phyloP scores from a whole-genome alignment of 225 moss, liverwort and hornwort species.

The Pseudoscleropodium purum region DNA sequence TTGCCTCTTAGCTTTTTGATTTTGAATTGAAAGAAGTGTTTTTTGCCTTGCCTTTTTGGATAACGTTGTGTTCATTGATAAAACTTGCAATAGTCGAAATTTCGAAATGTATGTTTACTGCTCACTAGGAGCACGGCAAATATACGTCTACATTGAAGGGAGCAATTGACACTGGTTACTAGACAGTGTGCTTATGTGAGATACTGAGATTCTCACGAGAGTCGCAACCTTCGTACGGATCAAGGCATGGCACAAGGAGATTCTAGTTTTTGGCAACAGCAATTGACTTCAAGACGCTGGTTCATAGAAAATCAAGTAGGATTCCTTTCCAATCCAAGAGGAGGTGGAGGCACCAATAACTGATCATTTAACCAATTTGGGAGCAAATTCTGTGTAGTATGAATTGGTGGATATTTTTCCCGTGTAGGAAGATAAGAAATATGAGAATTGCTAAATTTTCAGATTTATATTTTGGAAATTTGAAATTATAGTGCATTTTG shows the following conservation, averaged over 20 bases:
- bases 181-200: not conserved
- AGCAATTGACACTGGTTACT: not conserved
- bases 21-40: not conserved
- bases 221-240: not conserved
- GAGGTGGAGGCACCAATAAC: too few species aligned
- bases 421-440: too few species aligned
- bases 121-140: not conserved
- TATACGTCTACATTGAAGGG: not conserved
- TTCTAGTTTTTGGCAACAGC: not conserved
- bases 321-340: not conserved
- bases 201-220: not conserved
- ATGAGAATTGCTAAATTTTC: too few species aligned
- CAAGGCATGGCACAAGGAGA: not conserved
- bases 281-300: not conserved
- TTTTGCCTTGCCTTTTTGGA: not conserved
- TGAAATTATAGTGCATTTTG: too few species aligned
- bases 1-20: not conserved
- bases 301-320: not conserved
- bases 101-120: not conserved
- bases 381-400: too few species aligned
- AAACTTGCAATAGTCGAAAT: not conserved
- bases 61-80: not conserved
- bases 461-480: too few species aligned
- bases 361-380: too few species aligned
- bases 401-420: too few species aligned